These are phyloP conservation scores for Mrakia blollopis DNA, from an alignment of 768 basidiomycete genomes.

Conservation along the genomic window DNA sequence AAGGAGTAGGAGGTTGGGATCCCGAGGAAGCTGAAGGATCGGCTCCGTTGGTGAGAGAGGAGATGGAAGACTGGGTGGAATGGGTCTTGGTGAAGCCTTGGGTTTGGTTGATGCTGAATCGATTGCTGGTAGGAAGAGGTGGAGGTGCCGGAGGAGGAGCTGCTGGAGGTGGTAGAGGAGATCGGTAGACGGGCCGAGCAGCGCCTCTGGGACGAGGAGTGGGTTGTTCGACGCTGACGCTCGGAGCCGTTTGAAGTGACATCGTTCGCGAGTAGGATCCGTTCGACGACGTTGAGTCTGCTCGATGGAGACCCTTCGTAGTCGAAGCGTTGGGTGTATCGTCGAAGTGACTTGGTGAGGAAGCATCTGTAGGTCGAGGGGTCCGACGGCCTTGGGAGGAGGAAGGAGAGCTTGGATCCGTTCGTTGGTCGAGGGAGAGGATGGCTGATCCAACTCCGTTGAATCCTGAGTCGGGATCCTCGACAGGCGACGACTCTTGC, in stretches of 20 bases:
- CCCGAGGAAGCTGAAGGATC: background rate
- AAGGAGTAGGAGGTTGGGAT: constrained; percentile 20
- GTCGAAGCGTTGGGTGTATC: background rate
- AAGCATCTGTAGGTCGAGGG: background rate
- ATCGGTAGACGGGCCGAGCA: background rate
- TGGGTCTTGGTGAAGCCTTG: background rate
- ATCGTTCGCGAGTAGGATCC: background rate
- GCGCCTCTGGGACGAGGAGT: background rate
- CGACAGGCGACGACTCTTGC: background rate
- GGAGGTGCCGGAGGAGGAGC: constrained; percentile 6
- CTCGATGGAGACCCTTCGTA: background rate
- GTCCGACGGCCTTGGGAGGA: constrained; percentile 2
- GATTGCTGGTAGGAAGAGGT: background rate
- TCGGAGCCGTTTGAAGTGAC: background rate
- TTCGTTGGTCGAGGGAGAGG: constrained; percentile 2
- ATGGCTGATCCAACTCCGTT: constrained; percentile 12
- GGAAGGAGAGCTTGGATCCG: background rate
- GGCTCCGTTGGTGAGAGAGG: constrained; percentile 13
- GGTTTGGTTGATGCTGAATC: background rate
- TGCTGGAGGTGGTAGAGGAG: constrained; percentile 2
- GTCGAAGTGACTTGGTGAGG: background rate
- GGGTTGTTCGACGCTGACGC: constrained; percentile 1
- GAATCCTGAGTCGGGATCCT: background rate
- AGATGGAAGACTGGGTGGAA: background rate
- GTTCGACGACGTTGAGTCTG: background rate